phyloP scores from a whole-genome alignment of 441 rosid species.

The Monsonia emarginata region DNA sequence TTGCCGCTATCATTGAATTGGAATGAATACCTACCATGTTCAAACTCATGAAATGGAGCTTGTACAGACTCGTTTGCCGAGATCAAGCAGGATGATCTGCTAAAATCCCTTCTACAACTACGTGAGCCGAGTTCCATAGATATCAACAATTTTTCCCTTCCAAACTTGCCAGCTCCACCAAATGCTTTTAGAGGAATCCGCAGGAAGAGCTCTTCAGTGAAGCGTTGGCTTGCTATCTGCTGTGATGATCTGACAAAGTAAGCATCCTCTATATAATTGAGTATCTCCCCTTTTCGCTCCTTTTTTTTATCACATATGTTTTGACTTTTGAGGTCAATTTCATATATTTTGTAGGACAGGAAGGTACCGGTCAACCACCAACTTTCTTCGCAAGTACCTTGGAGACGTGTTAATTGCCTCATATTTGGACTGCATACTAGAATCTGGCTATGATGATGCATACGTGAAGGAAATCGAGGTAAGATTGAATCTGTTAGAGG shows the following conservation, averaged over 20 bases:
- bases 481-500: conserved; percentile 16
- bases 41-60: conserved; percentile 14
- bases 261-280: conserved; percentile 18
- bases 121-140: conserved; percentile 47
- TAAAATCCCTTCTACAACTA: conserved; percentile 48
- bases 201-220: conserved; percentile 50
- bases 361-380: conserved; percentile 34
- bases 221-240: conserved; percentile 83
- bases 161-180: conserved; percentile 71
- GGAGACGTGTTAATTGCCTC: conserved; percentile 83
- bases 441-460: conserved; percentile 67
- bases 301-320: too few species aligned
- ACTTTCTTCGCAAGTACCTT: conserved; percentile 79
- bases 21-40: conserved; percentile 5
- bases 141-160: conserved; percentile 48
- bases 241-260: conserved; percentile 75
- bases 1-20: conserved; percentile 12
- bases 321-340: too few species aligned
- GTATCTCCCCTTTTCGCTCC: neutral
- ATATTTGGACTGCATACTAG: conserved; percentile 47
- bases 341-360: conserved; percentile 48
- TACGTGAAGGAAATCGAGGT: conserved; percentile 90
- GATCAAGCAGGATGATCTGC: conserved; percentile 40
- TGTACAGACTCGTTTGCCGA: conserved; percentile 50
- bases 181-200: conserved; percentile 75